A percentile compares a stretch with the other conserved stretches of the same genome.
phyloP scores from a whole-genome alignment of 306 rosid genomes.

The Morella rubra region DNA sequence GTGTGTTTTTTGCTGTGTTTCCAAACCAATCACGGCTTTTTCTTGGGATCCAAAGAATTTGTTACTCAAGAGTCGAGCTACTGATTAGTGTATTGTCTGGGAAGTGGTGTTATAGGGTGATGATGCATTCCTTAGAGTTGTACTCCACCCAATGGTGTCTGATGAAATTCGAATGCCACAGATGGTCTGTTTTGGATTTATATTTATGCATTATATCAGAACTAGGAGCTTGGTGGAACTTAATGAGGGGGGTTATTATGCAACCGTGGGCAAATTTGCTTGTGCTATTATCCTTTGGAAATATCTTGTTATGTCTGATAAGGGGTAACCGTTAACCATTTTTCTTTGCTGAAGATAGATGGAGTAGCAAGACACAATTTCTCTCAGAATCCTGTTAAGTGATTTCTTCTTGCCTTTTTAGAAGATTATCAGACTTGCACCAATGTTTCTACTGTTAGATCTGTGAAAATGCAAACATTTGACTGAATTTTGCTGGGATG shows the following conservation, averaged over 20 bases:
- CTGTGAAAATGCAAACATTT: not conserved
- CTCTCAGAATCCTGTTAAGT: not conserved
- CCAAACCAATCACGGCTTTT: conserved; percentile 4
- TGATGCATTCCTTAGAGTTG: not conserved
- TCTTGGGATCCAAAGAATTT: not conserved
- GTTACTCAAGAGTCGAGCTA: not conserved
- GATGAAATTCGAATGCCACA: not conserved
- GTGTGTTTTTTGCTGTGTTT: conserved; percentile 16
- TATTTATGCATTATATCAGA: not conserved
- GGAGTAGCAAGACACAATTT: not conserved
- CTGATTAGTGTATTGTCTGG: not conserved
- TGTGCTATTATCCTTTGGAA: not conserved
- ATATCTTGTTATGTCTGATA: not conserved
- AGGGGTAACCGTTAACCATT: not conserved
- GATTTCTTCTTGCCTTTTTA: not conserved
- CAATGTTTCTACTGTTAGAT: not conserved
- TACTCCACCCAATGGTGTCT: not conserved
- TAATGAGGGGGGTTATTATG: not conserved
- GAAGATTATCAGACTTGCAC: not conserved
- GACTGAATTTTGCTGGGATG: not conserved
- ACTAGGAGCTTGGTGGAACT: not conserved
- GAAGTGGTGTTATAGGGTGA: not conserved
- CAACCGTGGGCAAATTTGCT: not conserved
- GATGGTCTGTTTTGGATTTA: not conserved
- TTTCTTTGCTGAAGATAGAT: not conserved